A percentile compares a stretch with the other conserved stretches of the same genome.
These are phyloP conservation scores for Talaromyces sp. DNA, from an alignment of 2,329 filamentous ascomycete species.

Conservation along the genomic window DNA sequence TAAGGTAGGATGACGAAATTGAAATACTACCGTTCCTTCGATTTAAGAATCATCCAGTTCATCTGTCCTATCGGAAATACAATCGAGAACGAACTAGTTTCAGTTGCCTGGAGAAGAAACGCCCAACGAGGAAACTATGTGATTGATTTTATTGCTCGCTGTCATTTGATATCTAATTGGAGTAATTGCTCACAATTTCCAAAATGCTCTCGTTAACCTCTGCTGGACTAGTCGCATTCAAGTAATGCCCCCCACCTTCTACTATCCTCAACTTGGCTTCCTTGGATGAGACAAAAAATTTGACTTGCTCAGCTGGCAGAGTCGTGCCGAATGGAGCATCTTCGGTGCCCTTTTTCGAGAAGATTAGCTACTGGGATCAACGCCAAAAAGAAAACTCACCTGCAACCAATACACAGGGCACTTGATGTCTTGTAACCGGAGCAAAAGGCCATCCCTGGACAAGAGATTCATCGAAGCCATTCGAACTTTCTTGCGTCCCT, in stretches of 20 bases:
- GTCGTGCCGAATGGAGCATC: conserved; percentile 7
- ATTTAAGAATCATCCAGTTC: background rate
- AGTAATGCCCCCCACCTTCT: conserved; percentile 43
- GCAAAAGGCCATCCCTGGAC: conserved; percentile 43
- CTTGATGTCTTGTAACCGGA: conserved; percentile 38
- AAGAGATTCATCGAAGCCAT: conserved; percentile 45
- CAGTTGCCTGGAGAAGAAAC: background rate
- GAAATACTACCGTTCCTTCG: background rate
- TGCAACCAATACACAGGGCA: conserved; percentile 47
- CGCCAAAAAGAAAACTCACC: conserved; percentile 35
- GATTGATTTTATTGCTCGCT: background rate
- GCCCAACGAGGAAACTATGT: background rate
- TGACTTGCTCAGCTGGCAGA: conserved; percentile 36
- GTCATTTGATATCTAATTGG: conserved; percentile 8
- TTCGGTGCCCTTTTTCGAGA: conserved; percentile 3
- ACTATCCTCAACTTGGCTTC: conserved; percentile 38
- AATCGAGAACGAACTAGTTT: background rate
- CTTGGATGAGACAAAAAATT: conserved; percentile 38
- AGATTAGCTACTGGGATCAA: conserved; percentile 6
- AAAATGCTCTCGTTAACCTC: conserved; percentile 42
- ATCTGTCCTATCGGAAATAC: background rate
- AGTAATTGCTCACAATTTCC: conserved; percentile 25
- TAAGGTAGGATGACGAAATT: background rate
- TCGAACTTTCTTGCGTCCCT: conserved; percentile 37
- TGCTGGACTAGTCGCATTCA: conserved; percentile 40